Evolutionary conservation across 1,139 yeast genomes (phyloP).

Genomic region (Kodamaea arcana): DNA sequence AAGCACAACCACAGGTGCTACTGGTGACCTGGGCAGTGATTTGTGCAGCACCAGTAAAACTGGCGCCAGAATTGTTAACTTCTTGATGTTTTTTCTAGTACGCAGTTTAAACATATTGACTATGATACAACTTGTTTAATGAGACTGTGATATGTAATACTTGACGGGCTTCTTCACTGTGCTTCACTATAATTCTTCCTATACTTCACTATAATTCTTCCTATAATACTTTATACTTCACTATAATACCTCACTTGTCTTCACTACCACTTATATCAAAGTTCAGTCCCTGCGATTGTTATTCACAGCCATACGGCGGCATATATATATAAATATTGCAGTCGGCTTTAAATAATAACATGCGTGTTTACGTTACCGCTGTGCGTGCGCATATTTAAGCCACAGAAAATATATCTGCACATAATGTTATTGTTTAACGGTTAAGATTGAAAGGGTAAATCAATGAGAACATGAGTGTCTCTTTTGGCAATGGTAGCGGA

Average conservation of each 20-base stretch:
- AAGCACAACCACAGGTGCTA: constrained; percentile 14
- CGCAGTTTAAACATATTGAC: constrained; percentile 23
- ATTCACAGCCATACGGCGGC: background rate
- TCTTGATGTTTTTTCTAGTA: constrained; percentile 27
- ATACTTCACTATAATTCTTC: too few relatives aligned
- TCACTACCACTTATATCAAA: too few relatives aligned
- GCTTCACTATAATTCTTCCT: too few relatives aligned
- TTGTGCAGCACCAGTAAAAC: constrained; percentile 9
- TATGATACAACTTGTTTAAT: too few relatives aligned
- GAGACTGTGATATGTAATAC: too few relatives aligned
- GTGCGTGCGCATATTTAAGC: background rate
- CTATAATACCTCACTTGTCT: too few relatives aligned
- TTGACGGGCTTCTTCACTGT: too few relatives aligned
- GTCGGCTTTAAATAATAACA: background rate
- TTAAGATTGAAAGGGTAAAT: background rate
- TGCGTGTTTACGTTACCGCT: background rate
- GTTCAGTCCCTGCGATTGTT: too few relatives aligned
- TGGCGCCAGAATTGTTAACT: constrained; percentile 29
- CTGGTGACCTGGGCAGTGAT: constrained; percentile 4
- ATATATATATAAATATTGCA: background rate
- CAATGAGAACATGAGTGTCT: too few relatives aligned
- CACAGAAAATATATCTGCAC: background rate
- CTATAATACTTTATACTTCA: too few relatives aligned
- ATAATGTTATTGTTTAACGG: background rate
- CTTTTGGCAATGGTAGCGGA: background rate